Evolutionary conservation across 1,284 basidiomycete genomes (phyloP), one percentile per base, ranked within the genome.

Genomic region (Puccinia sorghi): DNA sequence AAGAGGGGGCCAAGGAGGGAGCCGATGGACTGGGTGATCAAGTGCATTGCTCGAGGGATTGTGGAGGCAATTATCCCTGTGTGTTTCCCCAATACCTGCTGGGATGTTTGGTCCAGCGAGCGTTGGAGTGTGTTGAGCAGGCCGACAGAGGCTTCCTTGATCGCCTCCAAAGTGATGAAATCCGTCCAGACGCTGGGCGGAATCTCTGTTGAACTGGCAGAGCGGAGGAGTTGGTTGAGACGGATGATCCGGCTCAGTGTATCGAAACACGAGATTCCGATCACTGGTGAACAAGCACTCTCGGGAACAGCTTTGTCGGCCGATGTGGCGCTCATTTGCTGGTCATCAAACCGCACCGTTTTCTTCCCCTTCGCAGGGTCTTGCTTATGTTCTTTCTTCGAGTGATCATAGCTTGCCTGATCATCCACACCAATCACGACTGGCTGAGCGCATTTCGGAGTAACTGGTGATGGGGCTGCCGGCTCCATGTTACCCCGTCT

Each of bases 191-290:
- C 22, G 17, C 20, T 46, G 17, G 46, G 50, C 32, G 67, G 13
- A n/a, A 9, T 13, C 7, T 70, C 15, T 43, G 9, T 15, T 20
- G 50, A 54, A 20, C 22, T 54, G 48, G 67, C 37, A 32, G 32
- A 39, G 54, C 67, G 22, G 1, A 70, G 67, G 27, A 70, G 67
- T n/a, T 70, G 50, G 32, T 70, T 70, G 32, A 70, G 50, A 15
- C 50, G 46, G 17, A 70, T 70, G 17, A 70, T 70, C 32, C 67
- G 7, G 48, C 67, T 70, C 50, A 70, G 22, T 17, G 67, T 70
- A 54, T 70, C 67, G 32, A 70, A 70, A 20, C 25, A 52, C 13
- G 48, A 50, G 27, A 43, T 27, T 22, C 43, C 67, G 67, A 25
- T 20, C 13, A 20, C 43, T 70, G 25, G 17, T 7, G 43, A 67